A percentile compares a stretch with the other conserved stretches of the same genome.
Conservation (phyloP, 441 rosid species). For the Adansonia gregorii region DNA sequence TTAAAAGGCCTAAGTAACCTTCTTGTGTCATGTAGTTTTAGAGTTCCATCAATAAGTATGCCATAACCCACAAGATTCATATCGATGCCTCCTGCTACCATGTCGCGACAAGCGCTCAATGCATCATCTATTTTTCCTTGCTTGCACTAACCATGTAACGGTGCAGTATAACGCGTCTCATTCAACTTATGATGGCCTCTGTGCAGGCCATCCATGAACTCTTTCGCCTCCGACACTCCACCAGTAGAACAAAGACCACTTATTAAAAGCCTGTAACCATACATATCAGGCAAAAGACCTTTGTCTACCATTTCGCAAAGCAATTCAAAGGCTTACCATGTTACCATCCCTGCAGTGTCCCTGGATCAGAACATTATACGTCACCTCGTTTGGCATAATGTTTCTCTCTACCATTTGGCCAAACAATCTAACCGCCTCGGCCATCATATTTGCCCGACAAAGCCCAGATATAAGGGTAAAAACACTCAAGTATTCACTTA, state of each 20-base stretch:
- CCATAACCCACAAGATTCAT: constrained; percentile 82
- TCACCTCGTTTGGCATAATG: constrained; percentile 69
- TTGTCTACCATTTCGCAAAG: constrained; percentile 65
- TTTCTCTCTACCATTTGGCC: constrained; percentile 62
- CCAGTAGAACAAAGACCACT: constrained; percentile 71
- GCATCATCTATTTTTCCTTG: constrained; percentile 83
- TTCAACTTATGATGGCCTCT: constrained; percentile 57
- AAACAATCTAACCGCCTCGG: constrained; percentile 60
- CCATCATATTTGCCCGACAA: constrained; percentile 55
- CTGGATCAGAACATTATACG: constrained; percentile 84
- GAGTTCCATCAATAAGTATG: constrained; percentile 77
- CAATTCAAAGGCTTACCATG: constrained; percentile 56
- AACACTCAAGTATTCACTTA: too few species aligned
- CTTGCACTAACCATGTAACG: constrained; percentile 76
- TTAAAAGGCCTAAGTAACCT: constrained; percentile 51
- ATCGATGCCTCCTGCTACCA: constrained; percentile 71
- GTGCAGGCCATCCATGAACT: constrained; percentile 68
- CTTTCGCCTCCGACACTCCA: constrained; percentile 72
- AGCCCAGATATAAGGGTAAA: constrained; percentile 67
- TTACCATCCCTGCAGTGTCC: constrained; percentile 67
- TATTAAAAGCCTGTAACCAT: constrained; percentile 76
- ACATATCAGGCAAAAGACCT: constrained; percentile 81
- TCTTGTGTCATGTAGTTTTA: constrained; percentile 54
- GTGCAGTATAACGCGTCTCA: constrained; percentile 79
- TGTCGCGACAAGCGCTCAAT: constrained; percentile 58